These are phyloP conservation scores for Stachybotrys chartarum DNA, from an alignment of 2,329 filamentous ascomycete species.

Conservation along the genomic window DNA sequence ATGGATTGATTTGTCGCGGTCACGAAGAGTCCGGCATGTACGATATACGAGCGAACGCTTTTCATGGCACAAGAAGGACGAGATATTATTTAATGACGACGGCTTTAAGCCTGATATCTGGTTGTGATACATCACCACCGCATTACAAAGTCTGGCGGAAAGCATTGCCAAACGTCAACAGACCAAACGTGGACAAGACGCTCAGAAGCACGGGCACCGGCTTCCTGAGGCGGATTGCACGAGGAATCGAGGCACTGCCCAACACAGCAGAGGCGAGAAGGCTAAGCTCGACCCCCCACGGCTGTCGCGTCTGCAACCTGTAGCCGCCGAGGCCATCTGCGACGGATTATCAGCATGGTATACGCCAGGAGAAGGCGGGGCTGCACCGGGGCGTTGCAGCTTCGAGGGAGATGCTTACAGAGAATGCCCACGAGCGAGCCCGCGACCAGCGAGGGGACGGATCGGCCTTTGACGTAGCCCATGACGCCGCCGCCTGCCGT, in stretches of 20 bases:
- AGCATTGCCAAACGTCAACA: slow-evolving; percentile 72
- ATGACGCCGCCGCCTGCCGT: slow-evolving; percentile 83
- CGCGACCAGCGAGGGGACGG: slow-evolving; percentile 77
- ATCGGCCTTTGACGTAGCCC: slow-evolving; percentile 79
- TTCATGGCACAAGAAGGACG: not conserved
- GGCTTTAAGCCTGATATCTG: not conserved
- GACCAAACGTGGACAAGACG: slow-evolving; percentile 68
- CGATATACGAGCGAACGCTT: not conserved
- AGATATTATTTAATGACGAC: not conserved
- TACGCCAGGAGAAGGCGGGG: not conserved
- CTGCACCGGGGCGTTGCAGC: no score
- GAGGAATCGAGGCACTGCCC: slow-evolving; percentile 75
- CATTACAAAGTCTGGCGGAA: slow-evolving; percentile 36
- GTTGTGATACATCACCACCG: not conserved
- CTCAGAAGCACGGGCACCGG: slow-evolving; percentile 77
- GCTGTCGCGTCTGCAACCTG: slow-evolving; percentile 65
- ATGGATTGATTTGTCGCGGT: not conserved
- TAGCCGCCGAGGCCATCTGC: slow-evolving; percentile 71
- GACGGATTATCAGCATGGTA: not conserved
- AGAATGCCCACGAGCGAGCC: slow-evolving; percentile 72
- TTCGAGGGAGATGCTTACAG: slow-evolving; percentile 34
- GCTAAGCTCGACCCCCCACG: slow-evolving; percentile 84
- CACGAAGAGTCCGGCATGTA: not conserved
- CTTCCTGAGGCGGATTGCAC: slow-evolving; percentile 78
- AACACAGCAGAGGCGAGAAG: slow-evolving; percentile 82